These are phyloP conservation scores for Fusarium sp. DNA, from an alignment of 2,329 filamentous ascomycete species.

Conservation along the genomic window DNA sequence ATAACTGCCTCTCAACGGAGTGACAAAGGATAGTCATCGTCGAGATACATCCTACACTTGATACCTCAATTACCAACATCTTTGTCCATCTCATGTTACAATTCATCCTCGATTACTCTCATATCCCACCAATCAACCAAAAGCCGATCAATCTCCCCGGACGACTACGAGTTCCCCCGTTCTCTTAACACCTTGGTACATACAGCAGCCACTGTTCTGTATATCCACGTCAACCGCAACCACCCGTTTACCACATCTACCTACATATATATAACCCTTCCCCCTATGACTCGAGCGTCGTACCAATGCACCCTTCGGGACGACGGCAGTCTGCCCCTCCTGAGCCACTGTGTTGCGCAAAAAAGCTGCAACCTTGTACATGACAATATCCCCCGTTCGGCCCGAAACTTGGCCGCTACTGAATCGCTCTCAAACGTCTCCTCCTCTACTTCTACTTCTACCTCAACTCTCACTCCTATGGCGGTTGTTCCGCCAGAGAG, in stretches of 20 bases:
- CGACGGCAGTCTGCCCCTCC: slow-evolving; percentile 41
- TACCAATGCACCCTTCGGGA: slow-evolving; percentile 50
- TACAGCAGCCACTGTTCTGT: slow-evolving; percentile 12
- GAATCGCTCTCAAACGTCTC: slow-evolving; percentile 30
- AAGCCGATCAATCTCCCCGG: not conserved
- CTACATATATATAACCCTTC: slow-evolving; percentile 30
- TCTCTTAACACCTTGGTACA: not conserved
- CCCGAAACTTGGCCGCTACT: slow-evolving; percentile 45
- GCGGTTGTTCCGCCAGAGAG: slow-evolving; percentile 42
- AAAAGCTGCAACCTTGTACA: slow-evolving; percentile 47
- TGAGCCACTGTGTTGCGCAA: slow-evolving; percentile 46
- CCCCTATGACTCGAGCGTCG: slow-evolving; percentile 46
- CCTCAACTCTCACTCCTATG: slow-evolving; percentile 38
- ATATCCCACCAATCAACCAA: slow-evolving; percentile 1
- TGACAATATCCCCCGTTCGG: slow-evolving; percentile 45
- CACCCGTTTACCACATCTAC: not conserved
- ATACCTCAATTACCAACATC: slow-evolving; percentile 2
- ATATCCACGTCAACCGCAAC: slow-evolving; percentile 8
- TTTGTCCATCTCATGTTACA: slow-evolving; percentile 26
- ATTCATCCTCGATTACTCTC: not conserved
- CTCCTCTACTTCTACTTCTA: slow-evolving; percentile 16
- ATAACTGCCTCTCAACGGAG: not conserved
- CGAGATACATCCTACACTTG: not conserved
- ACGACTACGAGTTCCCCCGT: slow-evolving; percentile 5
- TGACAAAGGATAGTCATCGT: not conserved